Evolutionary conservation across 1,139 yeast species (phyloP).

Genomic region (Sugiyamaella grinbergsii): DNA sequence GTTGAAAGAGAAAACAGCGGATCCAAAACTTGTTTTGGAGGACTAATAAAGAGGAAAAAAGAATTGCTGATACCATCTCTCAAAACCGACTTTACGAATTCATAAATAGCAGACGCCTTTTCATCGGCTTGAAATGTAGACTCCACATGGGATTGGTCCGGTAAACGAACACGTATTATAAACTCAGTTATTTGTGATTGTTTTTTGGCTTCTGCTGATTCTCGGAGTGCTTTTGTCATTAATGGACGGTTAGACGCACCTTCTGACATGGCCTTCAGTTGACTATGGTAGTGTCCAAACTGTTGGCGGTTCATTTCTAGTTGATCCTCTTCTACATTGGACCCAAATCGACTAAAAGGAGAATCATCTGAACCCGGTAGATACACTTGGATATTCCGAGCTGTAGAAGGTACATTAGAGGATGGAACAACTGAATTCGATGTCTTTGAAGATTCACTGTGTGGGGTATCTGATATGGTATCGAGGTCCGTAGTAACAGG

Average conservation of each 20-base stretch:
- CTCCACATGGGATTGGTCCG: constrained; percentile 41
- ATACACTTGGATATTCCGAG: constrained; percentile 31
- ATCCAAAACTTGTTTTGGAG: constrained; percentile 36
- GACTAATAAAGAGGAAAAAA: constrained; percentile 38
- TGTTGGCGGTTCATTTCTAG: constrained; percentile 31
- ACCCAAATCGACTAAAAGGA: constrained; percentile 1
- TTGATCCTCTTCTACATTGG: constrained; percentile 19
- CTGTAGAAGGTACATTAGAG: background rate
- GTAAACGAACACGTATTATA: constrained; percentile 38
- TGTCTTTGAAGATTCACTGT: background rate
- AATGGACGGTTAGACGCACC: constrained; percentile 36
- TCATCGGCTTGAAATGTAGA: constrained; percentile 38
- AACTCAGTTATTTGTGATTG: constrained; percentile 28
- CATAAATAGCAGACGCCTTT: constrained; percentile 34
- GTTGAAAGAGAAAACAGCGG: constrained; percentile 26
- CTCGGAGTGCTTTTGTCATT: constrained; percentile 38
- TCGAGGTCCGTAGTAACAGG: no score
- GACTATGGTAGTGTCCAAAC: constrained; percentile 34
- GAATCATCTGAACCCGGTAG: constrained; percentile 23
- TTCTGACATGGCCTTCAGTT: constrained; percentile 32
- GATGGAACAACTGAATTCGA: no score
- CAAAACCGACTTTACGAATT: constrained; percentile 35
- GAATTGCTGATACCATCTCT: constrained; percentile 26
- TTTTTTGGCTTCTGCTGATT: constrained; percentile 33
- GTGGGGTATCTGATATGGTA: background rate